Conservation (phyloP, 164 flowering plant genomes). For the Vitis amurensis region DNA sequence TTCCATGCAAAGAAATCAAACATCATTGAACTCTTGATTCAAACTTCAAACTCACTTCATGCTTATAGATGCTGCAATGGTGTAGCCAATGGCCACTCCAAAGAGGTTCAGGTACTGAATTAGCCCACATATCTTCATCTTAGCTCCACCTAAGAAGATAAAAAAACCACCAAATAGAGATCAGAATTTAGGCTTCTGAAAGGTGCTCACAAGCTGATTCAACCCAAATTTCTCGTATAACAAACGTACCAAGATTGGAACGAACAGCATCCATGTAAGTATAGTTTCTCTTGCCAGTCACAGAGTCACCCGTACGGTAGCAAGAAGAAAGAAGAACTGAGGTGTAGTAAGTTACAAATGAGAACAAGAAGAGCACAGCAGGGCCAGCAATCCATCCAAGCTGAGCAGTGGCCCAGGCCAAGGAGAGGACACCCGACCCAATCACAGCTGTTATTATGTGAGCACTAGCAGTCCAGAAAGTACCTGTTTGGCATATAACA, state of each 20-base stretch:
- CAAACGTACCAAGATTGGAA: constrained; percentile 39
- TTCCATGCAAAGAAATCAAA: neutral
- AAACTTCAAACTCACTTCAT: constrained; percentile 51
- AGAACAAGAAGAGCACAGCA: constrained; percentile 39
- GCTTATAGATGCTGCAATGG: constrained; percentile 74
- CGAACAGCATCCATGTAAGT: constrained; percentile 58
- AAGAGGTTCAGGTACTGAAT: constrained; percentile 69
- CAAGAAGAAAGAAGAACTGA: constrained; percentile 49
- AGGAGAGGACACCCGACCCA: constrained; percentile 58
- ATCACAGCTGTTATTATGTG: constrained; percentile 63
- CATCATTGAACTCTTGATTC: neutral
- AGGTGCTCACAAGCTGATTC: neutral
- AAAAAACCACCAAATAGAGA: neutral
- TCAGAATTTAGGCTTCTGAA: neutral
- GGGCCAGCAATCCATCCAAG: constrained; percentile 68
- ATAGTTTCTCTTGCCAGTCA: constrained; percentile 51
- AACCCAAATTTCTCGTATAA: neutral
- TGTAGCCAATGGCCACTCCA: constrained; percentile 78
- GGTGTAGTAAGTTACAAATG: constrained; percentile 50
- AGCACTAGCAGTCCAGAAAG: constrained; percentile 52
- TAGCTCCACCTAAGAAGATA: constrained; percentile 42
- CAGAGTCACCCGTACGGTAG: constrained; percentile 49
- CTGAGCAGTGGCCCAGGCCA: constrained; percentile 64
- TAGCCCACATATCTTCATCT: constrained; percentile 55
- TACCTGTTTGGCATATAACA: constrained; percentile 23